Evolutionary conservation across 805 yeast species (phyloP).

Genomic region (Kregervanrija pseudodelftensis): DNA sequence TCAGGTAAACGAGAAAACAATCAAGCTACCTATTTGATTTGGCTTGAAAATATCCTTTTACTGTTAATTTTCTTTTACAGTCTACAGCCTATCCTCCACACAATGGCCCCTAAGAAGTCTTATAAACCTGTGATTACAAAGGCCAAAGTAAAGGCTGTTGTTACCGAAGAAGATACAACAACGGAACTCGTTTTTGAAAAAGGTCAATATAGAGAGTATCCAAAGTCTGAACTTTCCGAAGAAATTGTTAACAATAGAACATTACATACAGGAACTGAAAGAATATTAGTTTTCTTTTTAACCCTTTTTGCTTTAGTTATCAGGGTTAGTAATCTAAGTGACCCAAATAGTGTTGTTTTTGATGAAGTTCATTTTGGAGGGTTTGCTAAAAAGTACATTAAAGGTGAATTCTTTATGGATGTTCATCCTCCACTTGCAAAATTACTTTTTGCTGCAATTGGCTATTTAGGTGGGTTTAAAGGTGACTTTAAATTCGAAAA

Average conservation of each 20-base stretch:
- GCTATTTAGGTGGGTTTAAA: conserved; percentile 57
- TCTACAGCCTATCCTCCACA: background rate
- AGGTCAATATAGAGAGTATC: conserved; percentile 49
- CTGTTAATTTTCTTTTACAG: background rate
- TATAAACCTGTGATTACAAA: conserved; percentile 5
- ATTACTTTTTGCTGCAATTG: conserved; percentile 70
- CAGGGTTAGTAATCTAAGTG: conserved; percentile 52
- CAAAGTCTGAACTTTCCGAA: conserved; percentile 44
- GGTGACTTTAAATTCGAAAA: conserved; percentile 63
- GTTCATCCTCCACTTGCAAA: conserved; percentile 87
- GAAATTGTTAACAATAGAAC: conserved; percentile 35
- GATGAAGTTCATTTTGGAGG: conserved; percentile 99
- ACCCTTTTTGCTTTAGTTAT: conserved; percentile 41
- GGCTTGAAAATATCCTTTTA: background rate
- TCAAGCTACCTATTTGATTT: too few relatives aligned
- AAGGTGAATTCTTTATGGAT: conserved; percentile 71
- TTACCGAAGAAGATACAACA: conserved; percentile 16
- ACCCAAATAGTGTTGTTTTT: conserved; percentile 85
- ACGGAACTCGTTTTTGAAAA: conserved; percentile 39
- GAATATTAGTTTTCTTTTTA: conserved; percentile 34
- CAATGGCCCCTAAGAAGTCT: conserved; percentile 20
- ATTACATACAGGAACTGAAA: conserved; percentile 32
- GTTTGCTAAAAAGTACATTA: conserved; percentile 84
- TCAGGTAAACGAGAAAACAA: too few relatives aligned
- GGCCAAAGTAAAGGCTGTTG: background rate